phyloP scores from a whole-genome alignment of 352 stramenopile species.

The Globisporangium rhizosaccharum region DNA sequence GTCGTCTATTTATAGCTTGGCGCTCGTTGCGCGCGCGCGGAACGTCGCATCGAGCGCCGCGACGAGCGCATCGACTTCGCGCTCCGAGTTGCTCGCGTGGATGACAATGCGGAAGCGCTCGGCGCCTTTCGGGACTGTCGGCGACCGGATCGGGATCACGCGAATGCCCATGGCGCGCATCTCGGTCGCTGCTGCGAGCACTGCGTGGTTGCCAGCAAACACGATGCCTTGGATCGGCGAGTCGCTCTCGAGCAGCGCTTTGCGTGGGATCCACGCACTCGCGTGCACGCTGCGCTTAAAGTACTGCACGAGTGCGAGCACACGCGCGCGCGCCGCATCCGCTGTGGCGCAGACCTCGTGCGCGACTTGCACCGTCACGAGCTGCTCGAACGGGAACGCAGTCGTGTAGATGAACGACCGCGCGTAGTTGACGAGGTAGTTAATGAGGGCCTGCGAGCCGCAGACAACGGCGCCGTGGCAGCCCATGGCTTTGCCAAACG shows the following conservation, averaged over 20 bases:
- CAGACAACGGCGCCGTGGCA: constrained; percentile 94
- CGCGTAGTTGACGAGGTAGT: constrained; percentile 97
- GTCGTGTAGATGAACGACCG: constrained; percentile 98
- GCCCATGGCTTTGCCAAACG: constrained; percentile 96
- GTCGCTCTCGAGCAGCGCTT: constrained; percentile 56
- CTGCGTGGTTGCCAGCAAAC: constrained; percentile 87
- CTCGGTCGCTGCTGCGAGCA: constrained; percentile 67
- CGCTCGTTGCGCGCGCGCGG: constrained; percentile 1
- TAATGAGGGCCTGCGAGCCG: constrained; percentile 82
- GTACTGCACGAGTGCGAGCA: constrained; percentile 57
- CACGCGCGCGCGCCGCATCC: constrained; percentile 31
- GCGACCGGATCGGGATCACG: constrained; percentile 93
- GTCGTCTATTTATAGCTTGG: constrained; percentile 19
- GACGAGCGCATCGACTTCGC: constrained; percentile 80
- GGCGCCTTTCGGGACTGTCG: constrained; percentile 91
- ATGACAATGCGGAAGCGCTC: constrained; percentile 96
- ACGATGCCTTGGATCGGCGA: constrained; percentile 95
- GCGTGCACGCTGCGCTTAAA: constrained; percentile 67
- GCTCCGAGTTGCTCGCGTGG: constrained; percentile 91
- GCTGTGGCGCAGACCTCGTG: constrained; percentile 82
- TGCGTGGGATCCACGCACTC: constrained; percentile 30
- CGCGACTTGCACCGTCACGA: constrained; percentile 85
- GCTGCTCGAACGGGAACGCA: constrained; percentile 88
- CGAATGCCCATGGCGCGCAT: constrained; percentile 76
- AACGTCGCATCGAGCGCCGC: constrained; percentile 46